Base-by-base conservation (phyloP, 257 asterid genomes). In the Parsonsia alboflavescens region DNA sequence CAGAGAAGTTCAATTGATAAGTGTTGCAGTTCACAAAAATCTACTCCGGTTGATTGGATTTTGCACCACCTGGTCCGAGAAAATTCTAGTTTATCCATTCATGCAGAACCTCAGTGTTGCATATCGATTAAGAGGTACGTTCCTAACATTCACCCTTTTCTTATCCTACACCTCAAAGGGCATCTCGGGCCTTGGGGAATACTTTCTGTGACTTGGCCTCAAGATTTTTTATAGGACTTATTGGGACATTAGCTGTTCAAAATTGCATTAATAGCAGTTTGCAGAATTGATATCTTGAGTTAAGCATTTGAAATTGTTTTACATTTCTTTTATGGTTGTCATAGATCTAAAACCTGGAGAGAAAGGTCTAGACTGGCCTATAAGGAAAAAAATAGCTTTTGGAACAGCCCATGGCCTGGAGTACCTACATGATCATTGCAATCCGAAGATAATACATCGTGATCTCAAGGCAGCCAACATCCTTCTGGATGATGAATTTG, bases 391-490 rank as follows among this genome's bases (percentile, higher is more conserved):
- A 49, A 86, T 93, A 76, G 98, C 98, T 10, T 87, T 84, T n/a
- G 98, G 96, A 33, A 87, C 97, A 39, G 98, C 97, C 1, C 92
- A 85, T 13, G 98, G 98, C 61, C 85, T 93, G 50, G 98, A 91
- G 90, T 93, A 93, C 86, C 88, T 93, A 48, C 98, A 93, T 73
- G 97, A 91, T 79, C 93, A 91, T 58, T 93, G 97, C 85, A 87
- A 84, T 73, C 97, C 98, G 0, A 93, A 88, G 86, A 93, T 93
- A 15, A 93, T 93, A 45, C 98, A 93, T 75, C 88, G 98, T 1
- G 97, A 93, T 77, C 68, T 93, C 82, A 93, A 93, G 83, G 98
- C 98, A 53, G 98, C 98, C 10, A 93, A 93, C 68, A 91, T 93
- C 73, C 96, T 93, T 67, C 91, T 91, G 12, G 80, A 87, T 12